Conservation (phyloP, 1,284 basidiomycete genomes). For the Limonomyces culmigenus region DNA sequence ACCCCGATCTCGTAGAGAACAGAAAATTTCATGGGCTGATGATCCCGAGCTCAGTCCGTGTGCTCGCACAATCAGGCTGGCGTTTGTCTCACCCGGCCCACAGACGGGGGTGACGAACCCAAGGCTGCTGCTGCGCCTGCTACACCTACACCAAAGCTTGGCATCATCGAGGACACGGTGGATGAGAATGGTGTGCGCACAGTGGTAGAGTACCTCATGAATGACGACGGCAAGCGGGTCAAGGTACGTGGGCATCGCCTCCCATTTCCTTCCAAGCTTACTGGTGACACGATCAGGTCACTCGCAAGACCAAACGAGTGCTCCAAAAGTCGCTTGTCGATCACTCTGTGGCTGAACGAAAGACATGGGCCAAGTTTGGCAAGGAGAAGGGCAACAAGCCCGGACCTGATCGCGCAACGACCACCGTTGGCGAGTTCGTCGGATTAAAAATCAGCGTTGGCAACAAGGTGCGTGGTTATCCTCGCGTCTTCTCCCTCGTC, state of each 20-base stretch:
- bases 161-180: constrained; percentile 41
- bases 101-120: too few relatives aligned
- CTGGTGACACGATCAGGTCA: constrained; percentile 35
- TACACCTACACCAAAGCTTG: too few relatives aligned
- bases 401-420: constrained; percentile 89
- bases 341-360: constrained; percentile 84
- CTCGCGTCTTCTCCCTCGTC: neutral
- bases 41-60: too few relatives aligned
- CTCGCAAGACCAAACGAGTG: constrained; percentile 73
- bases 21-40: too few relatives aligned
- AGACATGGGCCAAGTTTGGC: constrained; percentile 92
- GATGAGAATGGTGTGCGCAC: constrained; percentile 86
- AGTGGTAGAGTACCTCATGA: constrained; percentile 69
- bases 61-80: too few relatives aligned
- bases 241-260: constrained; percentile 39
- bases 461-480: constrained; percentile 45
- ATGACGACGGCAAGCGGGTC: constrained; percentile 90
- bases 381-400: constrained; percentile 76
- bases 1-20: too few relatives aligned
- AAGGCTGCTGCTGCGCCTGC: too few relatives aligned
- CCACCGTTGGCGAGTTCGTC: constrained; percentile 89
- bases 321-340: constrained; percentile 89
- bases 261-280: neutral
- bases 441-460: constrained; percentile 74
- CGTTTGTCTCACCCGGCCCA: too few relatives aligned